Evolutionary conservation across 495 filamentous ascomycete species (phyloP).

Genomic region (Monascus purpureus): DNA sequence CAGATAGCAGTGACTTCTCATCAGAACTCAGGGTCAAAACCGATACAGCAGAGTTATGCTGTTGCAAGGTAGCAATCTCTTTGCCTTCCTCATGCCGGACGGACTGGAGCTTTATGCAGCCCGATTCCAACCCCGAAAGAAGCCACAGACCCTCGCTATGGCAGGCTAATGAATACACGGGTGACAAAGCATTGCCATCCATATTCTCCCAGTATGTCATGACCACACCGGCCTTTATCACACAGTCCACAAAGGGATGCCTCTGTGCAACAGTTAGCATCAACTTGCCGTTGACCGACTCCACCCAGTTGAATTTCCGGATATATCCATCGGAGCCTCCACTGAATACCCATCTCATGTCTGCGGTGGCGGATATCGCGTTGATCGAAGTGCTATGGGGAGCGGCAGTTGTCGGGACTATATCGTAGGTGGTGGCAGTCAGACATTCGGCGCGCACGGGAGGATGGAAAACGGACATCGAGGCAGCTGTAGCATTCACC

Average conservation of each 20-base stretch:
- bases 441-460: slow-evolving; percentile 65
- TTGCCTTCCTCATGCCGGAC: slow-evolving; percentile 94
- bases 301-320: slow-evolving; percentile 88
- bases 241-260: slow-evolving; percentile 95
- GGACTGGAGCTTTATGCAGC: slow-evolving; percentile 84
- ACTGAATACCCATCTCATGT: slow-evolving; percentile 90
- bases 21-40: slow-evolving; percentile 70
- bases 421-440: slow-evolving; percentile 80
- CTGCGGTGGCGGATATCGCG: slow-evolving; percentile 76
- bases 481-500: slow-evolving; percentile 17
- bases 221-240: slow-evolving; percentile 82
- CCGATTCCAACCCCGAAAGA: slow-evolving; percentile 76
- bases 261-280: slow-evolving; percentile 89
- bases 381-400: slow-evolving; percentile 95
- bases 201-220: slow-evolving; percentile 95
- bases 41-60: slow-evolving; percentile 86
- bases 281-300: slow-evolving; percentile 86
- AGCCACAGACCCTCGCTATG: slow-evolving; percentile 87
- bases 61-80: slow-evolving; percentile 61
- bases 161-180: slow-evolving; percentile 86
- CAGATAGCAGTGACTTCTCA: slow-evolving; percentile 78
- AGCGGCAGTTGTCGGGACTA: slow-evolving; percentile 90
- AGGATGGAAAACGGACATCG: slow-evolving; percentile 38
- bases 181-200: slow-evolving; percentile 48
- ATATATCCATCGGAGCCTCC: slow-evolving; percentile 92